phyloP scores from a whole-genome alignment of 192 early-diverging fungal genomes.

The Coemansia sp. region DNA sequence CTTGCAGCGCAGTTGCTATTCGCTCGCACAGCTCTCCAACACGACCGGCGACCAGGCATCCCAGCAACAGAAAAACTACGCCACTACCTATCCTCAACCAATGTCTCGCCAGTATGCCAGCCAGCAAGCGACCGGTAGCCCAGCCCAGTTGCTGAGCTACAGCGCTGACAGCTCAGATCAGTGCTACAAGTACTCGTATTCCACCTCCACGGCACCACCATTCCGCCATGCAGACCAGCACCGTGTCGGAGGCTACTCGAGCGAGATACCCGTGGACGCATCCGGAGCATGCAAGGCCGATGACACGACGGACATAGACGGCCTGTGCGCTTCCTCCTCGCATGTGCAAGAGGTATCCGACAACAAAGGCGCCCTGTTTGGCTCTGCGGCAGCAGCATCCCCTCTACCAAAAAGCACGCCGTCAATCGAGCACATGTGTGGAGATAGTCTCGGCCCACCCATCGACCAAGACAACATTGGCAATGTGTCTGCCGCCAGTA shows the following conservation, averaged over 20 bases:
- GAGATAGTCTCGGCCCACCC: constrained; percentile 8
- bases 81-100: not conserved
- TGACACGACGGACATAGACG: not conserved
- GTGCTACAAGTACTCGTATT: not conserved
- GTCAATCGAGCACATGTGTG: not conserved
- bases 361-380: not conserved
- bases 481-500: not conserved
- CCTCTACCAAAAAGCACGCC: not conserved
- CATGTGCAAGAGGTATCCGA: not conserved
- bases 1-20: constrained; percentile 8
- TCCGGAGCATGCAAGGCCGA: not conserved
- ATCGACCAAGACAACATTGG: not conserved
- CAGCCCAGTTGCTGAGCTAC: not conserved
- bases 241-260: not conserved
- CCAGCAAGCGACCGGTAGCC: not conserved
- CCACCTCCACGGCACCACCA: not conserved
- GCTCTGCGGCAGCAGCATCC: not conserved
- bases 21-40: not conserved
- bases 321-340: not conserved
- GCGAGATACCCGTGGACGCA: not conserved
- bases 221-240: not conserved
- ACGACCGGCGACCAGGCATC: not conserved
- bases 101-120: not conserved
- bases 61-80: not conserved
- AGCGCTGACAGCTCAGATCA: not conserved